Percentiles rank a stretch among this genome's conserved stretches.
These are phyloP conservation scores for Penicillium cinerascens DNA, from an alignment of 495 filamentous ascomycete genomes.

Conservation along the genomic window DNA sequence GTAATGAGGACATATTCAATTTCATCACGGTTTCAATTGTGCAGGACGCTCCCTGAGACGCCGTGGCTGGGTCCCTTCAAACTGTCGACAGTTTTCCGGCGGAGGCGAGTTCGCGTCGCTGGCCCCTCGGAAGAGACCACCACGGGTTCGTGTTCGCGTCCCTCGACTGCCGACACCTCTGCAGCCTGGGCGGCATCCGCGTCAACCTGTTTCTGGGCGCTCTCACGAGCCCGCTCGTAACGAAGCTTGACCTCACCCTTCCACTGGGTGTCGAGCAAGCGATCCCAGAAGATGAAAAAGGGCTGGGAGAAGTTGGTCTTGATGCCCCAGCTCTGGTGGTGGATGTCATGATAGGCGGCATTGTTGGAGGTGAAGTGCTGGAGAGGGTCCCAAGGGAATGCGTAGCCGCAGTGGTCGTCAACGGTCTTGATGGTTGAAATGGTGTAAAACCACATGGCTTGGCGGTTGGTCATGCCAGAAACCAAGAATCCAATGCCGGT, in stretches of 20 bases:
- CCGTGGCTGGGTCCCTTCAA: constrained; percentile 41
- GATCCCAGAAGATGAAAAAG: constrained; percentile 53
- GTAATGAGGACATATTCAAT: constrained; percentile 12
- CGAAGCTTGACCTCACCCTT: constrained; percentile 41
- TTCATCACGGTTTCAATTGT: constrained; percentile 23
- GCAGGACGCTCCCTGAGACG: constrained; percentile 41
- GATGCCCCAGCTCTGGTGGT: constrained; percentile 99
- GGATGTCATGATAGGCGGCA: constrained; percentile 92
- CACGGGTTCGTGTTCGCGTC: constrained; percentile 19
- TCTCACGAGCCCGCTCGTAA: constrained; percentile 44
- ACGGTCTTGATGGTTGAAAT: constrained; percentile 89
- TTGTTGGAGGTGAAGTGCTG: constrained; percentile 91
- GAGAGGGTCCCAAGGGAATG: constrained; percentile 91
- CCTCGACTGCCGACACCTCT: constrained; percentile 8
- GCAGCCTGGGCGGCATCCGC: constrained; percentile 20
- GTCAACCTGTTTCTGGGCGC: constrained; percentile 40
- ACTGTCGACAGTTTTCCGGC: constrained; percentile 41
- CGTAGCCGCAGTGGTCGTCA: constrained; percentile 94
- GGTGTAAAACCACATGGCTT: constrained; percentile 83
- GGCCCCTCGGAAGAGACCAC: constrained; percentile 31
- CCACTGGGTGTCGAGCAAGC: constrained; percentile 46
- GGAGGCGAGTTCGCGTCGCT: constrained; percentile 33
- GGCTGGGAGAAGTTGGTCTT: constrained; percentile 58
- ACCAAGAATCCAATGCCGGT: constrained; percentile 76
- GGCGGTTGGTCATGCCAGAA: constrained; percentile 69